Conservation (phyloP, 148 eudicot genomes). For the Selenicereus undatus region DNA sequence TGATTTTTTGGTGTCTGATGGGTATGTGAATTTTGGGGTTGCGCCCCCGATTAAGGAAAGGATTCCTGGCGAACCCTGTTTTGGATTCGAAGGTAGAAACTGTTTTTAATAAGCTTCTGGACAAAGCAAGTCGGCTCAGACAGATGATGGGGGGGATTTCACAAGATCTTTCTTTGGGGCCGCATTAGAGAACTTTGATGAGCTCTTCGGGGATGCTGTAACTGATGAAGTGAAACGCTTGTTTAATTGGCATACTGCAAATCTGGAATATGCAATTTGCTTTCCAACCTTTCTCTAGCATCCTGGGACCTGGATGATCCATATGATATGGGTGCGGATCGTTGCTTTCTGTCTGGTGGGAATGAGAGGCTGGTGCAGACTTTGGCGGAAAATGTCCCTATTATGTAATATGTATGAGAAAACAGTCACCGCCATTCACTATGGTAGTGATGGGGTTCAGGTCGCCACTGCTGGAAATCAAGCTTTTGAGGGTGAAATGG, state of each 20-base stretch:
- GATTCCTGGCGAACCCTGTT: slow-evolving; percentile 72
- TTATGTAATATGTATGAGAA: slow-evolving; percentile 76
- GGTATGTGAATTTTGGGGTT: slow-evolving; percentile 92
- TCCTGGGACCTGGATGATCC: slow-evolving; percentile 99
- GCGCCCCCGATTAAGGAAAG: slow-evolving; percentile 65
- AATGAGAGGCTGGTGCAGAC: slow-evolving; percentile 84
- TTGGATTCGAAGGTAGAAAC: slow-evolving; percentile 76
- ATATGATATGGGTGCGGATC: slow-evolving; percentile 98
- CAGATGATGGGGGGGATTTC: slow-evolving; percentile 88
- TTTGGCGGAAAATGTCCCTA: slow-evolving; percentile 68
- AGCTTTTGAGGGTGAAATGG: slow-evolving; percentile 92
- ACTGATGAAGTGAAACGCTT: slow-evolving; percentile 62
- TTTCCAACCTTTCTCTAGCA: slow-evolving; percentile 88
- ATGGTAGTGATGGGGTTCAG: slow-evolving; percentile 81
- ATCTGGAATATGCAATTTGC: slow-evolving; percentile 87
- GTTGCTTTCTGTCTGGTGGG: slow-evolving; percentile 89
- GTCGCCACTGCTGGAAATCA: slow-evolving; percentile 70
- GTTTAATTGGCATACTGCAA: slow-evolving; percentile 97
- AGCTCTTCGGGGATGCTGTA: slow-evolving; percentile 53
- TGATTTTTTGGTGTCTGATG: slow-evolving; percentile 58
- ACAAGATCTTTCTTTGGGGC: slow-evolving; percentile 89
- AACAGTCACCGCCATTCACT: slow-evolving; percentile 71
- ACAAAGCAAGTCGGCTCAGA: slow-evolving; percentile 69
- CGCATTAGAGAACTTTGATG: slow-evolving; percentile 75
- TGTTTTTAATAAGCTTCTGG: slow-evolving; percentile 73